Base-by-base conservation (phyloP, 2,329 filamentous ascomycete species). In the Verticillium nonalfalfae region DNA sequence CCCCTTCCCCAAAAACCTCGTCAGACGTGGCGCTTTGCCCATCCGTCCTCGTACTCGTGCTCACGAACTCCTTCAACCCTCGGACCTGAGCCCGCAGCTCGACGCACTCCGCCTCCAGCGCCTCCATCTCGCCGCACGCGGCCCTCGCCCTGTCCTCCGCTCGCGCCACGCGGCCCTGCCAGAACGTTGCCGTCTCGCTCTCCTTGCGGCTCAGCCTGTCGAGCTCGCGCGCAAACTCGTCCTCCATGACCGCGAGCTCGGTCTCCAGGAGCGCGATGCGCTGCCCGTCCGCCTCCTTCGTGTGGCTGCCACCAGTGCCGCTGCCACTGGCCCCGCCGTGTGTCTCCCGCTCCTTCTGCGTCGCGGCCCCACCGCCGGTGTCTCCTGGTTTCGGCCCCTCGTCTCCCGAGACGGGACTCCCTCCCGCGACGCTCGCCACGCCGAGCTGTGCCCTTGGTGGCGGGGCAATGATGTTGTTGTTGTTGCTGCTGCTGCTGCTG, bases 51-150 rank as follows among this genome's bases (percentile, higher is more conserved):
- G 88, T 90, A 64, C 84, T 85, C 26, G 81, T 84, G 68, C 88
- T 90, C 61, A 91, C 88, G 77, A 85, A 90, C 67, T 86, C 85
- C 78, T 91, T 91, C 62, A 91, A 76, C 2, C 87, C 87, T 10
- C 84, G 74, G 0, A 91, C 81, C 72, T 91, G 88, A 3, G 78
- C 77, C 59, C 82, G 75, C 63, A 89, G 73, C 57, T 77, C 75
- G 26, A 77, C 73, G 4, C 85, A 78, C 72, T 88, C 84, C 31
- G 83, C 81, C 59, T 89, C 85, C n/a, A 77, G 76, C 59, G 74
- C 76, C 15, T 74, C 72, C 11, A 84, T 66, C 63, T 82, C 77
- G 7, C 74, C 73, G 64, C 78, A 75, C 58, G 82, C 71, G 62
- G 76, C 73, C 50, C 80, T 78, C n/a, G 79, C 73, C 15, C 81